These are phyloP conservation scores for Ephemerocybe angulata DNA, from an alignment of 768 basidiomycete genomes.

Conservation along the genomic window DNA sequence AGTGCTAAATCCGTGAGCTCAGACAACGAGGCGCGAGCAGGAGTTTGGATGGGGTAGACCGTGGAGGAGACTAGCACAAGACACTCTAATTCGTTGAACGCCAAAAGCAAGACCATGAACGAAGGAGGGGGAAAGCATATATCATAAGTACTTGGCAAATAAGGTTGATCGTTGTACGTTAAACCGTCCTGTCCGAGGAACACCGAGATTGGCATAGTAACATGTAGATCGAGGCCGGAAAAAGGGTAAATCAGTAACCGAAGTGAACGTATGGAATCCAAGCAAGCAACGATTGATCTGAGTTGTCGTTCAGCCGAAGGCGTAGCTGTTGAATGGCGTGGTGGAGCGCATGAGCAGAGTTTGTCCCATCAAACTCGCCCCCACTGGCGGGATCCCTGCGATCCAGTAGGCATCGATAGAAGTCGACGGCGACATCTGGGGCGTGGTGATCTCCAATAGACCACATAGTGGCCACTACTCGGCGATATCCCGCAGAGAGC, in stretches of 20 bases:
- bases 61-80: no score
- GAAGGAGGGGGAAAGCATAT: no score
- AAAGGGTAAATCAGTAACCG: background rate
- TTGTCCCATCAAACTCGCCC: background rate
- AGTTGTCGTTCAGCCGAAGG: background rate
- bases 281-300: background rate
- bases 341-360: constrained; percentile 4
- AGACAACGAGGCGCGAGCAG: no score
- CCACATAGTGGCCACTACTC: constrained; percentile 40
- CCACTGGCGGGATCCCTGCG: background rate
- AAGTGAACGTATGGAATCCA: constrained; percentile 3
- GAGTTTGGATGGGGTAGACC: no score
- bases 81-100: no score
- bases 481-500: constrained; percentile 26
- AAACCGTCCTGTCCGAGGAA: no score
- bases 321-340: constrained; percentile 1
- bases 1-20: no score
- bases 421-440: constrained; percentile 8
- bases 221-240: no score
- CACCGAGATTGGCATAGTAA: no score
- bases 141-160: no score
- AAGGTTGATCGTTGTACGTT: no score
- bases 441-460: constrained; percentile 21
- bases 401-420: constrained; percentile 3
- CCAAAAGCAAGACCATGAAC: no score